Conservation (phyloP, 306 rosid species). For the Rosa persica region DNA sequence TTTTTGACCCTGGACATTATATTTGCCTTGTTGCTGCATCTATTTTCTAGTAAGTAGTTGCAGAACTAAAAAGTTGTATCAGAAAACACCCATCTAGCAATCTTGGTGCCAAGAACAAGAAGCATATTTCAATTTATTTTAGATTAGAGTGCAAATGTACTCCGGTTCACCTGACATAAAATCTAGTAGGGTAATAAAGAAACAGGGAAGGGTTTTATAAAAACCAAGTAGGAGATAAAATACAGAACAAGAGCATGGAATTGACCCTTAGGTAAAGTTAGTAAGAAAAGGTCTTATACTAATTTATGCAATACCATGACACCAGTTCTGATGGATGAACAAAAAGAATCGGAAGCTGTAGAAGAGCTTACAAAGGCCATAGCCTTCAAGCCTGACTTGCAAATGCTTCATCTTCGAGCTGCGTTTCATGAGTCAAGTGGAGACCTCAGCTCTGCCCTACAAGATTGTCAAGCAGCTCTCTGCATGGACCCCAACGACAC, state of each 20-base stretch:
- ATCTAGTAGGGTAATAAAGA: not conserved
- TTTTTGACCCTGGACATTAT: not conserved
- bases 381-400: constrained; percentile 72
- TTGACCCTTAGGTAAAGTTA: not conserved
- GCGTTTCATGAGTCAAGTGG: constrained; percentile 80
- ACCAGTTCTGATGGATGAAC: constrained; percentile 89
- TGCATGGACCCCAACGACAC: constrained; percentile 74
- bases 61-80: not conserved
- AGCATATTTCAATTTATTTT: not conserved
- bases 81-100: not conserved
- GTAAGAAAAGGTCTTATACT: constrained; percentile 13
- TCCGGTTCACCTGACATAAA: not conserved
- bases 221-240: not conserved
- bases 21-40: not conserved
- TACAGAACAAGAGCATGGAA: not conserved
- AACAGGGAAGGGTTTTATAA: not conserved
- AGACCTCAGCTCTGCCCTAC: constrained; percentile 45
- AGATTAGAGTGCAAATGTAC: not conserved
- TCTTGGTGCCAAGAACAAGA: not conserved
- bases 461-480: constrained; percentile 79
- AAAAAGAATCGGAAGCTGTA: constrained; percentile 72
- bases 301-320: constrained; percentile 26
- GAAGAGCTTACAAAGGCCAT: constrained; percentile 74
- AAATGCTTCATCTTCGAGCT: constrained; percentile 85
- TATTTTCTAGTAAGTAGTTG: not conserved